Evolutionary conservation across 140 eudicot genomes (phyloP).

Genomic region (Stevia rebaudiana): DNA sequence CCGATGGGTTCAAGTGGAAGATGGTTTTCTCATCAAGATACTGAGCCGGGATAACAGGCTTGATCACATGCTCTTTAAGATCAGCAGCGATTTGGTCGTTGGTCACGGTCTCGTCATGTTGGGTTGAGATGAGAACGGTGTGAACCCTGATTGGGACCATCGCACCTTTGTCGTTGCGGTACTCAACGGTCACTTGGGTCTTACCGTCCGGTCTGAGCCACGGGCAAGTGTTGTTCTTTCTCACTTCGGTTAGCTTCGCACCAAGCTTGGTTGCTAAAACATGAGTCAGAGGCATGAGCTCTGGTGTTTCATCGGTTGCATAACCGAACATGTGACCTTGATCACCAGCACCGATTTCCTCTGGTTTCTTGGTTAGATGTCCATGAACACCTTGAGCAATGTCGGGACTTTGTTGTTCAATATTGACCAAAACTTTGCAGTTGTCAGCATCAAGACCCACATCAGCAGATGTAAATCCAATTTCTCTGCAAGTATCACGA

Average conservation of each 20-base stretch:
- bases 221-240: slow-evolving; percentile 53
- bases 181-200: slow-evolving; percentile 61
- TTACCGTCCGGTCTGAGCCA: slow-evolving; percentile 66
- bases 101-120: slow-evolving; percentile 52
- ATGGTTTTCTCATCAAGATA: slow-evolving; percentile 58
- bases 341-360: slow-evolving; percentile 9
- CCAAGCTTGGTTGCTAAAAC: slow-evolving; percentile 11
- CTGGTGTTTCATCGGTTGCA: slow-evolving; percentile 10
- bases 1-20: slow-evolving; percentile 56
- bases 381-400: slow-evolving; percentile 11
- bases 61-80: slow-evolving; percentile 53
- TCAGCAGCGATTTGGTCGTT: slow-evolving; percentile 52
- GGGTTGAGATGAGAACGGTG: slow-evolving; percentile 60
- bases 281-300: slow-evolving; percentile 10
- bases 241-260: slow-evolving; percentile 2
- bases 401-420: slow-evolving; percentile 9
- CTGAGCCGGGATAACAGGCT: slow-evolving; percentile 53
- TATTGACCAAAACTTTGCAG: slow-evolving; percentile 7
- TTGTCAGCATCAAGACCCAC: slow-evolving; percentile 15
- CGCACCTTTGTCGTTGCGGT: slow-evolving; percentile 50
- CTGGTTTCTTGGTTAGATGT: slow-evolving; percentile 10
- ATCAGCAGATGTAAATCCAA: slow-evolving; percentile 8
- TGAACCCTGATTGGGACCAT: slow-evolving; percentile 61
- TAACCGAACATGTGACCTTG: slow-evolving; percentile 15
- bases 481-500: slow-evolving; percentile 15